Evolutionary conservation across 768 basidiomycete species (phyloP).

Genomic region (Lepiota venenata): DNA sequence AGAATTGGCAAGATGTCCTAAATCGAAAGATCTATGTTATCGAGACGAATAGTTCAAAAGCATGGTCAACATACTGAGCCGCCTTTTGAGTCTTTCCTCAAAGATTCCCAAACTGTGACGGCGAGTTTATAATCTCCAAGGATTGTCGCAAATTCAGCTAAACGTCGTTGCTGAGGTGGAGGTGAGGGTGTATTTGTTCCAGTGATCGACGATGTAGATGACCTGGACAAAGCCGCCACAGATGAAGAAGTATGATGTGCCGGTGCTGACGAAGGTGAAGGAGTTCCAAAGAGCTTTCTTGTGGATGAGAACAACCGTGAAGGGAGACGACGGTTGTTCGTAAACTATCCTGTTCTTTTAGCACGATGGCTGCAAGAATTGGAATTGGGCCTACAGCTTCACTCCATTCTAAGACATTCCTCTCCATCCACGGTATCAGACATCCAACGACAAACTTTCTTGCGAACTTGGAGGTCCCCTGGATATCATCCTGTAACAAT

Average conservation of each 20-base stretch:
- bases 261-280: constrained; percentile 44
- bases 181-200: constrained; percentile 26
- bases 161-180: constrained; percentile 73
- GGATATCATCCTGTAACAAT: constrained; percentile 70
- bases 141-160: constrained; percentile 94
- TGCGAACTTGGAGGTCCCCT: constrained; percentile 71
- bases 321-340: constrained; percentile 70
- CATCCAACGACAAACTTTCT: constrained; percentile 89
- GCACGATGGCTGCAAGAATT: background rate
- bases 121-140: constrained; percentile 90
- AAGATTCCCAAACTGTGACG: constrained; percentile 75
- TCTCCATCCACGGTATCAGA: constrained; percentile 96
- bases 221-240: constrained; percentile 36
- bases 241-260: constrained; percentile 36
- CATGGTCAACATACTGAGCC: constrained; percentile 62
- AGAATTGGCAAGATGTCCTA: constrained; percentile 84
- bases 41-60: background rate
- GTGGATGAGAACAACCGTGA: constrained; percentile 86
- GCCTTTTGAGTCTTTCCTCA: constrained; percentile 83
- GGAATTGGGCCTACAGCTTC: constrained; percentile 53
- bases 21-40: constrained; percentile 1
- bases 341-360: constrained; percentile 1
- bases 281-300: constrained; percentile 75
- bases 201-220: constrained; percentile 29
- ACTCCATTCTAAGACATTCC: constrained; percentile 90